Evolutionary conservation across 305 asterid species (phyloP).

Genomic region (Fraxinus velutina): DNA sequence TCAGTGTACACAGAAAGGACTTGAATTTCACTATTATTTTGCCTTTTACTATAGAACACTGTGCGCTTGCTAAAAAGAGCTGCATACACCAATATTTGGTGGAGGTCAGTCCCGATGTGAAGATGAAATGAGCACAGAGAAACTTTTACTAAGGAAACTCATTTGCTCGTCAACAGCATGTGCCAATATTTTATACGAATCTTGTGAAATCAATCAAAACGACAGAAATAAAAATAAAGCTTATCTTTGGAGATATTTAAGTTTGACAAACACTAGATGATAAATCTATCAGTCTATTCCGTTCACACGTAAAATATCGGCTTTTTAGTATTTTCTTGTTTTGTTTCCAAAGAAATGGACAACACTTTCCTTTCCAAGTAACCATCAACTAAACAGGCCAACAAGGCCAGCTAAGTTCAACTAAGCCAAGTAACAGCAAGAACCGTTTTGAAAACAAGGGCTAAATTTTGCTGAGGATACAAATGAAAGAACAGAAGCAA

Average conservation of each 20-base stretch:
- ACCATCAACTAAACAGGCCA: not conserved
- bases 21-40: not conserved
- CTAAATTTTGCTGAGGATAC: conserved; percentile 1
- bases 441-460: not conserved
- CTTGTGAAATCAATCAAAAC: not conserved
- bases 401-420: not conserved
- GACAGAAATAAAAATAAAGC: not conserved
- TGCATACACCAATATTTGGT: not conserved
- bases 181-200: not conserved
- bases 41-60: not conserved
- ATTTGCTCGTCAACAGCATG: not conserved
- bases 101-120: not conserved
- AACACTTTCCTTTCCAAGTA: not conserved
- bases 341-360: not conserved
- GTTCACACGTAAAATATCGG: not conserved
- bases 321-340: not conserved
- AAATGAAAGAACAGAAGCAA: not conserved
- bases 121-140: not conserved
- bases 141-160: not conserved
- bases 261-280: not conserved
- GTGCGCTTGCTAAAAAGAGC: not conserved
- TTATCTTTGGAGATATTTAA: not conserved
- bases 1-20: not conserved
- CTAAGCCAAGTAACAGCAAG: not conserved
- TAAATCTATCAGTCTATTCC: not conserved